phyloP scores from a whole-genome alignment of 2,329 filamentous ascomycete genomes.

The Neofusicoccum sp. region DNA sequence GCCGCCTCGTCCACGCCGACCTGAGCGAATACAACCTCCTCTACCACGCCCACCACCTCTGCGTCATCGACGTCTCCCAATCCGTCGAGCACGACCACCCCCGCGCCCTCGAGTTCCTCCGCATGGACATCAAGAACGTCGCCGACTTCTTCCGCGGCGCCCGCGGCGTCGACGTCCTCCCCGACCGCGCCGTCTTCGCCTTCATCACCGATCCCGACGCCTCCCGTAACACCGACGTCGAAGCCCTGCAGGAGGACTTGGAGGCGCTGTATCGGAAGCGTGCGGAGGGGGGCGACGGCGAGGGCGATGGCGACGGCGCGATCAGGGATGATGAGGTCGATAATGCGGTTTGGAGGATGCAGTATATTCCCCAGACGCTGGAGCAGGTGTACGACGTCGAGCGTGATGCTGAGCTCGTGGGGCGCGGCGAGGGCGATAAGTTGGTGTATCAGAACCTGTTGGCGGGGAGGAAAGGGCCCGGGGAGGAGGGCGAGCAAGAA shows the following conservation, averaged over 20 bases:
- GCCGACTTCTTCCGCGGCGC: slow-evolving; percentile 82
- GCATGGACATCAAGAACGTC: slow-evolving; percentile 98
- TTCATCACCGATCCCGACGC: slow-evolving; percentile 73
- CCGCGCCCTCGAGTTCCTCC: slow-evolving; percentile 85
- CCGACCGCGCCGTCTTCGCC: slow-evolving; percentile 78
- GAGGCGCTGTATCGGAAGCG: slow-evolving; percentile 67
- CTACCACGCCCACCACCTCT: slow-evolving; percentile 79
- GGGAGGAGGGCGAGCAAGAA: slow-evolving; percentile 52
- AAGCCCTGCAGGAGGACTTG: slow-evolving; percentile 63
- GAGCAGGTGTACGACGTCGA: slow-evolving; percentile 97
- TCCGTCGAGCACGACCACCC: slow-evolving; percentile 97
- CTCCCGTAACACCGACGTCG: slow-evolving; percentile 56
- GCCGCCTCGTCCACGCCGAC: slow-evolving; percentile 91
- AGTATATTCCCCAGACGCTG: slow-evolving; percentile 94
- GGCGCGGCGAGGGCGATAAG: slow-evolving; percentile 71
- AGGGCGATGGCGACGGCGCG: slow-evolving; percentile 45
- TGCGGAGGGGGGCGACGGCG: slow-evolving; percentile 52
- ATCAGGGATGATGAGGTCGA: slow-evolving; percentile 68
- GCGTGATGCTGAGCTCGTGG: slow-evolving; percentile 79
- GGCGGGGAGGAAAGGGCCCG: slow-evolving; percentile 57
- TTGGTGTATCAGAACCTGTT: slow-evolving; percentile 85
- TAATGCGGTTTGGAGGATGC: slow-evolving; percentile 89
- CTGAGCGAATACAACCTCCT: slow-evolving; percentile 97
- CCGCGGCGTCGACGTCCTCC: slow-evolving; percentile 78
- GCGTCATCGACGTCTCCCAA: slow-evolving; percentile 97